A percentile compares a stretch with the other conserved stretches of the same genome.
Conservation (phyloP, 192 early-diverging fungal species). For the Backusella westeae region DNA sequence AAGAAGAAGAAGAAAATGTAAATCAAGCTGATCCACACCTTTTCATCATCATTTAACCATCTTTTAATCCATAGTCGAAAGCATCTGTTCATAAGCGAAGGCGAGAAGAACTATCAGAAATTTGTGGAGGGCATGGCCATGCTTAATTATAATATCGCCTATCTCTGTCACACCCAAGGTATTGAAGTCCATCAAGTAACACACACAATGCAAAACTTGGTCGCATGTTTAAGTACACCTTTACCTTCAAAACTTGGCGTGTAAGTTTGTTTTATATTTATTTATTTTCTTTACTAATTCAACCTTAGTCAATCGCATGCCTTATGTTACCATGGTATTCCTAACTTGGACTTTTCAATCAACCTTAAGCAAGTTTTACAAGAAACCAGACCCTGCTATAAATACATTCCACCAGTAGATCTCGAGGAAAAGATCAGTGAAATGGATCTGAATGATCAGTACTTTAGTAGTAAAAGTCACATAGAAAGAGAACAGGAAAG, state of each 20-base stretch:
- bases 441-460: slow-evolving; percentile 3
- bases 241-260: slow-evolving; percentile 41
- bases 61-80: slow-evolving; percentile 33
- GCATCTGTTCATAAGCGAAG: slow-evolving; percentile 41
- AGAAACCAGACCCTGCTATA: slow-evolving; percentile 17
- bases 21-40: slow-evolving; percentile 7
- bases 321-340: slow-evolving; percentile 10
- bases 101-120: slow-evolving; percentile 34
- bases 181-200: slow-evolving; percentile 48
- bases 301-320: slow-evolving; percentile 30
- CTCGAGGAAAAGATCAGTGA: neutral
- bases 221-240: slow-evolving; percentile 42
- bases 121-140: slow-evolving; percentile 49
- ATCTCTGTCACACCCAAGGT: slow-evolving; percentile 56
- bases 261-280: slow-evolving; percentile 23
- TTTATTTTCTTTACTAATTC: neutral
- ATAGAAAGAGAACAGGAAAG: neutral
- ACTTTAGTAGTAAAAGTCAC: neutral
- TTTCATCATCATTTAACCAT: slow-evolving; percentile 11
- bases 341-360: slow-evolving; percentile 15
- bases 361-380: slow-evolving; percentile 30
- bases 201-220: slow-evolving; percentile 49
- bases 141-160: slow-evolving; percentile 59
- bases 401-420: neutral
- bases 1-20: slow-evolving; percentile 16